Evolutionary conservation across 2,329 filamentous ascomycete species (phyloP), one percentile per base, ranked within the genome.

Genomic region (Neonectria faginata): DNA sequence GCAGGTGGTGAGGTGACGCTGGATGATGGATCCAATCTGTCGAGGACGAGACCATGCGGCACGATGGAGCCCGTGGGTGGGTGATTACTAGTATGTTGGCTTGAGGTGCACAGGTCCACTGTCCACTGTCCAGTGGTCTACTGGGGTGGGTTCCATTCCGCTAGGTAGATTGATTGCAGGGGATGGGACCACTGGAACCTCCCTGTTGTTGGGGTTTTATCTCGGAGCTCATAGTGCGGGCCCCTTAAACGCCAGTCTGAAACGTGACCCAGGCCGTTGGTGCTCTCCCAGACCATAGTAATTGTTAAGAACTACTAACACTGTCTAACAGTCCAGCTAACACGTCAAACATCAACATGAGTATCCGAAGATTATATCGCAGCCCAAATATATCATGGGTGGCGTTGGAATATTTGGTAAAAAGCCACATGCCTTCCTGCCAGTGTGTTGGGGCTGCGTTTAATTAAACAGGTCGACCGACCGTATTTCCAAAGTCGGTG

Each of bases 241-340:
- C n/a, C 45, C 18, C 25, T 42, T 36, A 47, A 57, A 55, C 55
- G 53, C 63, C 57, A 61, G 36, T 39, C 62, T 72, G 70, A 72
- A 72, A 72, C 66, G 55, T 45, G 53, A 64, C 53, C 63, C 53
- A 63, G 50, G 57, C 39, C 52, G 54, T 53, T 67, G 68, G 60
- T 59, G 68, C 52, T 60, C 52, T 51, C 22, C n/a, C 16, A 22
- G 22, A 22, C 22, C 22, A 22, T 22, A 22, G 8, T 27, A 44
- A 68, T 53, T 31, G 50, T 25, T 48, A 55, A 20, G 48, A 31
- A 29, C 27, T 29, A 29, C 27, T 29, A 48, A 29, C 25, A 6
- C 7, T 18, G 5, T 31, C 47, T 50, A 14, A 50, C 47, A 50
- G 47, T 10, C 47, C 47, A 50, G n/a, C 47, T 31, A 29, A 18